A percentile compares a stretch with the other conserved stretches of the same genome.
These are phyloP conservation scores for Fulvia fulva DNA, from an alignment of 2,329 filamentous ascomycete genomes.

Conservation along the genomic window DNA sequence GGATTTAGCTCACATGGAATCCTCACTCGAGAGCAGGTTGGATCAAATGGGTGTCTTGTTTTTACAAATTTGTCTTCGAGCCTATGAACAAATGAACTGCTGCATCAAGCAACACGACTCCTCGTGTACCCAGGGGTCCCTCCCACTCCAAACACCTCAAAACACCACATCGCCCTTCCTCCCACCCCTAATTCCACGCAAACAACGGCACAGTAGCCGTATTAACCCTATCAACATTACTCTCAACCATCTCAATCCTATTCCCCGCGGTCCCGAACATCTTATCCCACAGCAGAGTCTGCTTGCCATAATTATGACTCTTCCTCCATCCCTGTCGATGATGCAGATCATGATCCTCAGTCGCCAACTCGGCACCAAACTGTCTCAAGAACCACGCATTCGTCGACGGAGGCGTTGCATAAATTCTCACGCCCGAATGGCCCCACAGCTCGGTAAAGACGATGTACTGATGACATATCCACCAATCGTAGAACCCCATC, in stretches of 20 bases:
- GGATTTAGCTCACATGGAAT: too few relatives aligned
- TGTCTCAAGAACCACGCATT: slow-evolving; percentile 35
- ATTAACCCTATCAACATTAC: neutral
- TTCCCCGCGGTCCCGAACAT: slow-evolving; percentile 33
- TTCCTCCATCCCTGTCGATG: slow-evolving; percentile 38
- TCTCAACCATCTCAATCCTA: slow-evolving; percentile 33
- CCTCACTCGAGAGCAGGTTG: too few relatives aligned
- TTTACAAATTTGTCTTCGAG: too few relatives aligned
- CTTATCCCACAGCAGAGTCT: slow-evolving; percentile 39
- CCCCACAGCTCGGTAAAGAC: slow-evolving; percentile 40
- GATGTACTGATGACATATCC: slow-evolving; percentile 46
- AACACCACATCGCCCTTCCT: neutral
- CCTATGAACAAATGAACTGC: neutral
- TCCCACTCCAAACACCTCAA: neutral
- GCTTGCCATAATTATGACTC: slow-evolving; percentile 40
- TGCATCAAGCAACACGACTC: neutral
- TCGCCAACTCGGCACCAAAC: slow-evolving; percentile 37
- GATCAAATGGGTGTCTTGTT: too few relatives aligned
- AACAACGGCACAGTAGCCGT: neutral
- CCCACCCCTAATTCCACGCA: neutral
- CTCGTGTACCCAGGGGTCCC: neutral
- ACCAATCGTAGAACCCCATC: slow-evolving; percentile 47
- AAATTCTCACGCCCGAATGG: slow-evolving; percentile 40
- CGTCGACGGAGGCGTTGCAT: slow-evolving; percentile 34
- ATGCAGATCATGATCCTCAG: slow-evolving; percentile 43